Base-by-base conservation (phyloP, 2,329 filamentous ascomycete species). In the Ophiostoma quercus region DNA sequence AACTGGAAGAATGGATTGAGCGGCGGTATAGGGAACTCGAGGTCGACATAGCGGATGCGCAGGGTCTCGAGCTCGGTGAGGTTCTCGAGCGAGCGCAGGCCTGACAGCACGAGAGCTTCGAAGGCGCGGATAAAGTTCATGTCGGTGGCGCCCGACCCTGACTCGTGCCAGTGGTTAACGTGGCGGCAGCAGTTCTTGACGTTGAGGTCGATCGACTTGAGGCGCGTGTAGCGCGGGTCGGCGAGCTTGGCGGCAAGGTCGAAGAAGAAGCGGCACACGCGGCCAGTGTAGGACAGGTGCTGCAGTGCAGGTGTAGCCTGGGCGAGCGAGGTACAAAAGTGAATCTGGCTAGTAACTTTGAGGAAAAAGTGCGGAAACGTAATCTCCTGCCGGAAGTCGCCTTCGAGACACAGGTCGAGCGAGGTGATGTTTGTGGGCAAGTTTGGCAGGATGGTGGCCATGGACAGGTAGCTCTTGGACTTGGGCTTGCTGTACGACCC, bases 1-100 rank as follows among this genome's bases (percentile, higher is more conserved):
- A 92, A 79, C 70, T 89, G 80, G 76, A 92, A 93, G 75, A 89
- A 92, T 0, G 90, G 90, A 74, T 92, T 92, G 4, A 92, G 79
- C 1, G 88, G 85, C 3, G 89, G 90, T 16, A 90, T 83, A 2
- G 88, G 86, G 1, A 89, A 91, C 76, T 92, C 90, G 6, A 92
- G 82, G 77, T 92, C 90, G 68, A 92, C 88, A 75, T 91, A 92
- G 69, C 90, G 87, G 75, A 92, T 91, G 70, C 90, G 84, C 73
- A 93, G 77, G 76, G 87, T 87, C 63, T 87, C 80, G 41, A 93
- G 78, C n/a, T 82, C 79, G 68, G 84, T 83, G 66, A 91, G 83
- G 39, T 81, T 82, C 16, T 83, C 83, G 65, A 92, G 78, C 2
- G 88, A 84, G 66, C 84, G 83, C 41, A 91, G 85, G 0, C 85